Conservation (phyloP, 2,329 filamentous ascomycete species). For the Chlorencoelia australis region DNA sequence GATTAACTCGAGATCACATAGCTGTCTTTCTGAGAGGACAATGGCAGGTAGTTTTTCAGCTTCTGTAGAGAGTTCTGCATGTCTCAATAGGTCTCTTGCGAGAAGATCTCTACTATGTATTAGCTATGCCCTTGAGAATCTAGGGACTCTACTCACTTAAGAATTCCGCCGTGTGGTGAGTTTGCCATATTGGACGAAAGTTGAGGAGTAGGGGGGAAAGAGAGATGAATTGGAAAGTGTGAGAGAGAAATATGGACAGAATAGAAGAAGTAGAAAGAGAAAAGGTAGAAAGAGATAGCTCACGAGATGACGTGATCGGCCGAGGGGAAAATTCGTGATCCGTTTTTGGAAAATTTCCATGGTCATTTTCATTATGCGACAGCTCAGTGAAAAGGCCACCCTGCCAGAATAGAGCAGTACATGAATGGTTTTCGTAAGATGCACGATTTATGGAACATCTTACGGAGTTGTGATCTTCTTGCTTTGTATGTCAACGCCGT, state of each 20-base stretch:
- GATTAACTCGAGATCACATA: conserved; percentile 95
- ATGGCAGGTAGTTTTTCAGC: conserved; percentile 80
- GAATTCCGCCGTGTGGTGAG: conserved; percentile 77
- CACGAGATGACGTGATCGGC: too few species aligned
- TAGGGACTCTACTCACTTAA: conserved; percentile 48
- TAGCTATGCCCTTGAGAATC: conserved; percentile 3
- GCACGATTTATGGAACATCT: too few species aligned
- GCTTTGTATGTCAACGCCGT: too few species aligned
- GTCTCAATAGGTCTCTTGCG: conserved; percentile 78
- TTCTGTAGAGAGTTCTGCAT: conserved; percentile 70
- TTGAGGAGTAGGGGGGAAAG: neutral
- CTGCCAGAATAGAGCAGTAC: too few species aligned
- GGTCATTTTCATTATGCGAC: too few species aligned
- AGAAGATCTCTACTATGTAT: conserved; percentile 56
- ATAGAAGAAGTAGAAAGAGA: conserved; percentile 5
- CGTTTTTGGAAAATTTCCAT: too few species aligned
- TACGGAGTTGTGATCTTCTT: too few species aligned
- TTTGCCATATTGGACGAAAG: conserved; percentile 46
- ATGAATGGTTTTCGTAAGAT: too few species aligned
- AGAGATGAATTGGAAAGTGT: conserved; percentile 2
- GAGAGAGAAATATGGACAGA: conserved; percentile 2
- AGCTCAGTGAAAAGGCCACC: too few species aligned
- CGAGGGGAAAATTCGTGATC: too few species aligned
- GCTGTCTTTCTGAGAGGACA: conserved; percentile 80
- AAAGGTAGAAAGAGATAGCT: neutral